Base-by-base conservation (phyloP, 1,139 yeast genomes). In the Pichia sp. region DNA sequence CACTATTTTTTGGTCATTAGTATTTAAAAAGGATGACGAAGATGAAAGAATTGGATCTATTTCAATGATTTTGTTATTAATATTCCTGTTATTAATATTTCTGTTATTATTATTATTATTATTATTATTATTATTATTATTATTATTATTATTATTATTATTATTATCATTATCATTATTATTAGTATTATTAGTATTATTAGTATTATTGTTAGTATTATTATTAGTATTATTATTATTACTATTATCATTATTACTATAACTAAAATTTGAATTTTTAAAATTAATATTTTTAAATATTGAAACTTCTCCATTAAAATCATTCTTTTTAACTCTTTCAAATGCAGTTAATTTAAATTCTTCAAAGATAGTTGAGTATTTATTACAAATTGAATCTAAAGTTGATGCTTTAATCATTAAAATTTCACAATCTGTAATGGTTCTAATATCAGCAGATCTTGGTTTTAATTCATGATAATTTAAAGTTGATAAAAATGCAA, bases 391-490 rank as follows among this genome's bases (percentile, higher is more conserved):
- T 10, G 63, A 62, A 47, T 74, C 72, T 38, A 82, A 58, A 19
- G 71, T 70, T 26, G 70, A 68, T 14, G 78, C 74, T 33, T 76
- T 70, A 11, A 81, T 71, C 6, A 78, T 77, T 40, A 82, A 64
- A 32, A 81, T 68, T 42, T 79, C 84, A 19, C 78, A 75, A 20
- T 72, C 68, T 2, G 80, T 66, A 10, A 80, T 72, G 0, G 86
- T 69, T 41, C 88, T 64, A 26, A 81, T 75, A 39, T 76, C 74
- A 0, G 88, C 88, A 32, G 79, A 71, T 48, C 89, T 50, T 14
- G 57, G 56, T 11, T 60, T 45, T 29, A 62, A 59, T 3, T 33
- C 18, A 9, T 44, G 46, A 22, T 46, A 50, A 25, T 53, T 46
- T 20, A 80, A 60, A 25, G 72, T 68, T 4, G 76, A 66, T 31